phyloP scores from a whole-genome alignment of 495 filamentous ascomycete genomes.

The Aspergillus indologenus region DNA sequence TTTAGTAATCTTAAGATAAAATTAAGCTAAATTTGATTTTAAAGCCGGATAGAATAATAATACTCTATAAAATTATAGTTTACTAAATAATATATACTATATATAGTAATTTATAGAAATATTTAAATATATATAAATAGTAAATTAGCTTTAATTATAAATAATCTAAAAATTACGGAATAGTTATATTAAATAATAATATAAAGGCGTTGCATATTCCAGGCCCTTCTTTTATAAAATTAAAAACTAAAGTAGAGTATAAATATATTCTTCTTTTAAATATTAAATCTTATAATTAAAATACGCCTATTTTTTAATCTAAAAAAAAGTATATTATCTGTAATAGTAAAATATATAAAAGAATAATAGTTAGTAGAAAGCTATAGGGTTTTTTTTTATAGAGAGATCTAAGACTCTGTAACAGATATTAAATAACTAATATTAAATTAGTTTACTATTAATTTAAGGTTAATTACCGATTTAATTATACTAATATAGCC shows the following conservation, averaged over 20 bases:
- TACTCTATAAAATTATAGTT: neutral
- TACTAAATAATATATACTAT: neutral
- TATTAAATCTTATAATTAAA: neutral
- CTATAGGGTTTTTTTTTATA: neutral
- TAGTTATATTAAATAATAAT: conserved; percentile 4
- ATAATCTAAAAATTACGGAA: neutral
- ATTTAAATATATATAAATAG: neutral
- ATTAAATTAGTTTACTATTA: neutral
- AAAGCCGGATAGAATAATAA: neutral
- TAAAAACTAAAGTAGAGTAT: conserved; percentile 3
- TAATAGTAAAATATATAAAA: neutral
- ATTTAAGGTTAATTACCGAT: no score
- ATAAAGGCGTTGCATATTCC: conserved; percentile 8
- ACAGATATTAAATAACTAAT: neutral
- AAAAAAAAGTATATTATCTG: neutral
- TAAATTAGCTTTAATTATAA: neutral
- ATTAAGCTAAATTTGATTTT: neutral
- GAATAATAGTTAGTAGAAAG: neutral
- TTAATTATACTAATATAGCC: no score
- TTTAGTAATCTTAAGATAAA: neutral
- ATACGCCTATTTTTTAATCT: neutral
- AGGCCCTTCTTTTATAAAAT: conserved; percentile 13
- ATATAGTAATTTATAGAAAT: neutral
- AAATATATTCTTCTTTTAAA: neutral
- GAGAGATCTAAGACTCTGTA: neutral